Percentiles rank a stretch among this genome's conserved stretches.
phyloP scores from a whole-genome alignment of 2,329 filamentous ascomycete genomes.

The Metarhizium sp. region DNA sequence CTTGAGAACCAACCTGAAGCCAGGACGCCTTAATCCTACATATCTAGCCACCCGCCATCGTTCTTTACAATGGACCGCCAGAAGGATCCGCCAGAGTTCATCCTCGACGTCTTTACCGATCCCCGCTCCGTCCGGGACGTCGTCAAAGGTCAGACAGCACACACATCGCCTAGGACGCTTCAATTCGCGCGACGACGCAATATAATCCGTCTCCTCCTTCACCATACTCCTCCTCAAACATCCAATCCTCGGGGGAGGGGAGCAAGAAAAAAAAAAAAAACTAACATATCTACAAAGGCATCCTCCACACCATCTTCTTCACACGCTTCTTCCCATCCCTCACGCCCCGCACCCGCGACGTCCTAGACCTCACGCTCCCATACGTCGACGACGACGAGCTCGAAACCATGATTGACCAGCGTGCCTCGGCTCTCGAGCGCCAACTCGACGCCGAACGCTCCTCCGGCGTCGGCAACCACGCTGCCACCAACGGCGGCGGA shows the following conservation, averaged over 20 bases:
- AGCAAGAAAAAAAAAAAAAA: neutral
- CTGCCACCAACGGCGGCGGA: constrained; percentile 12
- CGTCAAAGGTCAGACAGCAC: constrained; percentile 61
- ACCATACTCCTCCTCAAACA: neutral
- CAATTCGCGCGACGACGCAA: neutral
- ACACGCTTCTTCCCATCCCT: constrained; percentile 92
- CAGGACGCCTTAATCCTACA: neutral
- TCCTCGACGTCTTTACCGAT: constrained; percentile 88
- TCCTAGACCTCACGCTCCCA: constrained; percentile 83
- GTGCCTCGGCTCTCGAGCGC: constrained; percentile 68
- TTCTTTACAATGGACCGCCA: constrained; percentile 32
- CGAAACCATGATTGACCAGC: constrained; percentile 87
- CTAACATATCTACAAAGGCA: constrained; percentile 43
- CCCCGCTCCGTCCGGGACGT: constrained; percentile 84
- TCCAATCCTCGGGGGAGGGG: neutral
- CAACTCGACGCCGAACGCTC: constrained; percentile 57
- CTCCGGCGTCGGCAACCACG: constrained; percentile 11
- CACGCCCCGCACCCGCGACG: constrained; percentile 71
- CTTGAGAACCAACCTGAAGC: neutral
- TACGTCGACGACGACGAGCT: constrained; percentile 85
- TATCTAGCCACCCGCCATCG: neutral
- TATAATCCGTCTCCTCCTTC: neutral
- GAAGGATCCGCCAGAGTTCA: constrained; percentile 69
- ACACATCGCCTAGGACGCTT: neutral
- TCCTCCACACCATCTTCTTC: constrained; percentile 97